These are phyloP conservation scores for Pyrenula massariospora DNA, from an alignment of 495 filamentous ascomycete species.

Conservation along the genomic window DNA sequence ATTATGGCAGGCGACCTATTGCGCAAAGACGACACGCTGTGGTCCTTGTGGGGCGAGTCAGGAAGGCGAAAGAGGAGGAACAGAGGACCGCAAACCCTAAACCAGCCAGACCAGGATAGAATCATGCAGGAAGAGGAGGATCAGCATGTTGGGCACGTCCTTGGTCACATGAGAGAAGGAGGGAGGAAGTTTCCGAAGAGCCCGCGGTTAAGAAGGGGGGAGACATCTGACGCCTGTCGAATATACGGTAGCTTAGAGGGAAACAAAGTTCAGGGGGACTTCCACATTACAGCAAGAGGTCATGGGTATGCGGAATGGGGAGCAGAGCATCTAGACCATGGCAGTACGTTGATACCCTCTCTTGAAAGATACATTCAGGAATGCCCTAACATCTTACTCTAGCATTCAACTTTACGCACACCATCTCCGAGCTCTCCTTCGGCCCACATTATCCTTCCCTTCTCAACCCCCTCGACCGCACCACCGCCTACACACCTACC, in stretches of 20 bases:
- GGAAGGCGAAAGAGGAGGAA: conserved; percentile 51
- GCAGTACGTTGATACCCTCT: conserved; percentile 40
- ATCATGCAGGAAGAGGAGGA: conserved; percentile 36
- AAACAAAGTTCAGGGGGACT: conserved; percentile 96
- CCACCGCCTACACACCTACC: conserved; percentile 56
- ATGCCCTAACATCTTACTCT: background rate
- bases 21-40: conserved; percentile 63
- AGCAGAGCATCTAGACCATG: conserved; percentile 74
- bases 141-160: conserved; percentile 38
- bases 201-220: conserved; percentile 48
- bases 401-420: conserved; percentile 98
- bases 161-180: conserved; percentile 29
- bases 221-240: conserved; percentile 54
- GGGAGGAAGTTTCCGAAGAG: conserved; percentile 54
- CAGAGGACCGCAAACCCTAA: conserved; percentile 35
- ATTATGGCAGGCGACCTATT: conserved; percentile 73
- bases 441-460: conserved; percentile 90
- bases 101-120: conserved; percentile 30
- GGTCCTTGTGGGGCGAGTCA: conserved; percentile 71
- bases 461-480: conserved; percentile 86
- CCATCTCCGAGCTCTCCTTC: conserved; percentile 93
- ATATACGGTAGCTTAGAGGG: conserved; percentile 83
- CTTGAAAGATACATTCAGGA: background rate
- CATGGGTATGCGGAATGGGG: conserved; percentile 73
- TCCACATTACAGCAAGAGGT: conserved; percentile 91